Conservation (phyloP, 768 basidiomycete genomes). For the Amanita jacksonii region DNA sequence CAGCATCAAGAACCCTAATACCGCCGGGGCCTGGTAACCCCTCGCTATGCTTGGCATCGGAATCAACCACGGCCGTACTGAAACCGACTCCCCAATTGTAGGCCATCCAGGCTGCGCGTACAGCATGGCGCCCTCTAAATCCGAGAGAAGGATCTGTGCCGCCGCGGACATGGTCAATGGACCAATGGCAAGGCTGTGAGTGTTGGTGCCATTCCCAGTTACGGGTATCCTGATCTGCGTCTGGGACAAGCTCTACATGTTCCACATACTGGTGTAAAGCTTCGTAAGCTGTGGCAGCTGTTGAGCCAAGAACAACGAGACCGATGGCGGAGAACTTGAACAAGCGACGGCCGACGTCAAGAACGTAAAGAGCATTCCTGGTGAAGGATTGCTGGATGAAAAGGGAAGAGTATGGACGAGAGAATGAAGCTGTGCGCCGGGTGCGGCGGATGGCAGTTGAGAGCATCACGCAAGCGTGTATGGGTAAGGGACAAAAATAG, state of each 20-base stretch:
- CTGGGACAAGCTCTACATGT: slow-evolving; percentile 34
- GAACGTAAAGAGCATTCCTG: slow-evolving; percentile 26
- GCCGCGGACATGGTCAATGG: slow-evolving; percentile 37
- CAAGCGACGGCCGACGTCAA: slow-evolving; percentile 37
- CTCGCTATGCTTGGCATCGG: slow-evolving; percentile 25
- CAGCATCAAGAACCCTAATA: slow-evolving; percentile 42
- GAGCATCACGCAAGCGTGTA: too few relatives aligned
- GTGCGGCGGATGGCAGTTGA: too few relatives aligned
- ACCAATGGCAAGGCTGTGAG: slow-evolving; percentile 54
- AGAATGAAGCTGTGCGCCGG: too few relatives aligned
- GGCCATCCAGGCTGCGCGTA: slow-evolving; percentile 67
- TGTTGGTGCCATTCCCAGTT: slow-evolving; percentile 65
- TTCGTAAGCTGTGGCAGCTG: slow-evolving; percentile 42
- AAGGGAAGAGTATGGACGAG: background rate
- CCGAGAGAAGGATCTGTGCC: slow-evolving; percentile 72
- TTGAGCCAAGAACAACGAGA: slow-evolving; percentile 31
- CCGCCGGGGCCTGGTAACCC: slow-evolving; percentile 21
- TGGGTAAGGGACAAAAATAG: too few relatives aligned
- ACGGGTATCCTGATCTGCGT: slow-evolving; percentile 41
- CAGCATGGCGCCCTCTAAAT: slow-evolving; percentile 45
- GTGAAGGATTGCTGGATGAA: slow-evolving; percentile 20
- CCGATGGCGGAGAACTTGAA: slow-evolving; percentile 41
- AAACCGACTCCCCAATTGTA: slow-evolving; percentile 52
- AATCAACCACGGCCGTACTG: slow-evolving; percentile 25
- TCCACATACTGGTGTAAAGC: slow-evolving; percentile 59